phyloP scores from a whole-genome alignment of 495 filamentous ascomycete species.

The Lophium mytilinum region DNA sequence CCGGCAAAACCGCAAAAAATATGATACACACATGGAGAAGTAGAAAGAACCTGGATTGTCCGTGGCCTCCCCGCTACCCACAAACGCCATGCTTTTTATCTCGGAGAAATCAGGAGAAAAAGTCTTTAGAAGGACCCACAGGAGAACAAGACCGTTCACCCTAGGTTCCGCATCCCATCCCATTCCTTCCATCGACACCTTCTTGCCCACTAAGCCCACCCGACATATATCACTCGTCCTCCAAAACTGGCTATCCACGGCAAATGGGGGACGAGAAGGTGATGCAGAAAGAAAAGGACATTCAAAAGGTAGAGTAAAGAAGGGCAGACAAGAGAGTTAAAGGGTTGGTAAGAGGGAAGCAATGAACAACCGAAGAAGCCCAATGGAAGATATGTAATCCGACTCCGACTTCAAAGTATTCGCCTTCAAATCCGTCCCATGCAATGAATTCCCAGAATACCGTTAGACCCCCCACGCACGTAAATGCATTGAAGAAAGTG shows the following conservation, averaged over 20 bases:
- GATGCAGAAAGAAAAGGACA: not conserved
- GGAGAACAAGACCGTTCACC: not conserved
- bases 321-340: not conserved
- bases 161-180: not conserved
- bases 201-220: too few relatives aligned
- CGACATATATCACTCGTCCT: too few relatives aligned
- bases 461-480: conserved; percentile 16
- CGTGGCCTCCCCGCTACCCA: not conserved
- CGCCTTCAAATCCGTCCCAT: conserved; percentile 6
- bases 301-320: not conserved
- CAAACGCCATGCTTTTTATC: not conserved
- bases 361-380: not conserved
- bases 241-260: not conserved
- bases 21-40: not conserved
- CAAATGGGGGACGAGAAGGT: not conserved
- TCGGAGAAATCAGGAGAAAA: not conserved
- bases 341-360: too few relatives aligned
- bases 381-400: not conserved
- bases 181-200: too few relatives aligned
- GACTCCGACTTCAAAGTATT: not conserved
- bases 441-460: conserved; percentile 15
- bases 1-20: not conserved
- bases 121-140: too few relatives aligned
- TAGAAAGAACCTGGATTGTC: not conserved
- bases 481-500: conserved; percentile 22